These are phyloP conservation scores for Thymus mandschuricus DNA, from an alignment of 257 asterid species.

Conservation along the genomic window DNA sequence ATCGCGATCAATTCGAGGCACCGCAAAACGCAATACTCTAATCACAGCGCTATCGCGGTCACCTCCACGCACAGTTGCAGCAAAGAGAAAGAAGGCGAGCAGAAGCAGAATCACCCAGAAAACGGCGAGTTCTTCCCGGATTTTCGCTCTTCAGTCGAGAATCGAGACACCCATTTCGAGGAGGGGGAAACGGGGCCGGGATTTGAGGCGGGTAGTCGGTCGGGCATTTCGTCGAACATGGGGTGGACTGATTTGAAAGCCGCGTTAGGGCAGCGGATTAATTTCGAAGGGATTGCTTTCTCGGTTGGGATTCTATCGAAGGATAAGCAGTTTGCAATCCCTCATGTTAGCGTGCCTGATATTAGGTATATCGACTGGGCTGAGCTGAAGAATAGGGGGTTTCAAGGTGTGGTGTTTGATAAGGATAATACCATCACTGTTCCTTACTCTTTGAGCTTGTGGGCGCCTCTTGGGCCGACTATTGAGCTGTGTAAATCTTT, in stretches of 20 bases:
- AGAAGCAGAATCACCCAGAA: constrained; percentile 33
- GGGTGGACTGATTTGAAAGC: constrained; percentile 83
- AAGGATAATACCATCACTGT: constrained; percentile 91
- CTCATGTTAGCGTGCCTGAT: constrained; percentile 78
- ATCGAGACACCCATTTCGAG: constrained; percentile 36
- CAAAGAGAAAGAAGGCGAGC: constrained; percentile 57
- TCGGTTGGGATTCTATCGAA: constrained; percentile 66
- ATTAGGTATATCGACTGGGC: constrained; percentile 81
- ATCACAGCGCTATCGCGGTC: constrained; percentile 39
- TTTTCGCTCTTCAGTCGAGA: constrained; percentile 39
- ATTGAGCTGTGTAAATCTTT: constrained; percentile 69
- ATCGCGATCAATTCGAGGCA: constrained; percentile 28
- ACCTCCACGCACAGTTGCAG: constrained; percentile 62
- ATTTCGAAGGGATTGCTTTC: constrained; percentile 72
- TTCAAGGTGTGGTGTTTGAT: constrained; percentile 90
- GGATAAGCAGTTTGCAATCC: constrained; percentile 71
- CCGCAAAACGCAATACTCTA: constrained; percentile 28
- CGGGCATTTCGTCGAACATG: constrained; percentile 64
- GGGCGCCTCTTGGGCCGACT: constrained; percentile 78
- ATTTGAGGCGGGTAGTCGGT: constrained; percentile 29
- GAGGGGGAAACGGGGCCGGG: constrained; percentile 29
- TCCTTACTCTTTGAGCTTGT: constrained; percentile 87
- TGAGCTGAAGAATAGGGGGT: constrained; percentile 79
- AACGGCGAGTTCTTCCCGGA: constrained; percentile 42
- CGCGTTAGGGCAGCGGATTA: constrained; percentile 89